Evolutionary conservation across 2,329 filamentous ascomycete genomes (phyloP).

Genomic region (Penicillium sp.): DNA sequence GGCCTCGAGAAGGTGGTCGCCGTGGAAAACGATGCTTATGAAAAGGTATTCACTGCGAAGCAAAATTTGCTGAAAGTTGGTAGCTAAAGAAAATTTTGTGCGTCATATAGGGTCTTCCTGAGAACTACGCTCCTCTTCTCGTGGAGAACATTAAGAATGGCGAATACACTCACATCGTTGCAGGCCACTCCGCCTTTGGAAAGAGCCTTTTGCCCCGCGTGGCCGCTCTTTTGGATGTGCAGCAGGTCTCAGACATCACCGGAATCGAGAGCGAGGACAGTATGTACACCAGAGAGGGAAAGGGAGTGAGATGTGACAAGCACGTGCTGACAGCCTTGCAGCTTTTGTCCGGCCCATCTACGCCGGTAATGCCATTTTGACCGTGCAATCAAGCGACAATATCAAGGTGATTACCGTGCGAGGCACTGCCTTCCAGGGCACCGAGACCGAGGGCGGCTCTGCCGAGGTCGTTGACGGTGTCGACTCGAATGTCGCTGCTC

Average conservation of each 20-base stretch:
- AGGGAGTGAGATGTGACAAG: conserved; percentile 18
- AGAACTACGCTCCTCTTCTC: conserved; percentile 88
- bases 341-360: conserved; percentile 95
- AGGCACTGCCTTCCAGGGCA: conserved; percentile 81
- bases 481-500: conserved; percentile 69
- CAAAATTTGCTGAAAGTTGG: no score
- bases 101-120: conserved; percentile 72
- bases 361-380: conserved; percentile 93
- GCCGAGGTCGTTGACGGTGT: conserved; percentile 72
- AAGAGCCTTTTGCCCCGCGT: conserved; percentile 91
- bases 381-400: conserved; percentile 79
- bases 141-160: conserved; percentile 97
- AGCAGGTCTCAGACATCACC: conserved; percentile 91
- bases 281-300: conserved; percentile 32
- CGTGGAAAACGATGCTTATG: conserved; percentile 83
- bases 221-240: conserved; percentile 81
- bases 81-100: neutral
- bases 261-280: conserved; percentile 80
- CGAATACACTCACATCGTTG: conserved; percentile 85
- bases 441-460: conserved; percentile 64
- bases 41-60: conserved; percentile 58
- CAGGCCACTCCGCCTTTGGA: conserved; percentile 88
- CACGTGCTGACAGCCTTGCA: conserved; percentile 27
- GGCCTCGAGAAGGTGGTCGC: conserved; percentile 87
- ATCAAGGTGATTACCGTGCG: conserved; percentile 89